Evolutionary conservation across 306 rosid genomes (phyloP).

Genomic region (Cyamopsis tetragonoloba): DNA sequence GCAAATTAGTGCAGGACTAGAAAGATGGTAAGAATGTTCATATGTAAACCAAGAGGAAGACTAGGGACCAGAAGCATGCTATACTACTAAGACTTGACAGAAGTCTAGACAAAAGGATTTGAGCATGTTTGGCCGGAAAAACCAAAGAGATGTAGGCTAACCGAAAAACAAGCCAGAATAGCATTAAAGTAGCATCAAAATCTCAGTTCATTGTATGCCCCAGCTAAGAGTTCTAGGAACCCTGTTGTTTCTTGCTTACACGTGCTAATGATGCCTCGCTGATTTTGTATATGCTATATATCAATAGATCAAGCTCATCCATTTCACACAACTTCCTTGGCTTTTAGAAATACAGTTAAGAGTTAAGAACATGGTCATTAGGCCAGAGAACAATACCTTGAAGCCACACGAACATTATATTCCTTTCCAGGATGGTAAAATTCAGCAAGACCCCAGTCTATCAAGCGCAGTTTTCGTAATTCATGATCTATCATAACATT

Average conservation of each 20-base stretch:
- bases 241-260: not conserved
- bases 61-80: slow-evolving; percentile 17
- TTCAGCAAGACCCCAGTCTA: slow-evolving; percentile 95
- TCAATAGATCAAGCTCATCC: slow-evolving; percentile 2
- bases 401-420: slow-evolving; percentile 87
- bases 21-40: slow-evolving; percentile 9
- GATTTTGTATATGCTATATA: slow-evolving; percentile 1
- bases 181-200: slow-evolving; percentile 10
- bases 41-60: not conserved
- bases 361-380: not conserved
- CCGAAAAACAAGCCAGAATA: not conserved
- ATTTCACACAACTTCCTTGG: not conserved
- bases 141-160: not conserved
- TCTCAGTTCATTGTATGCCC: not conserved
- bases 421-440: slow-evolving; percentile 91
- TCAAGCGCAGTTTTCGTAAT: slow-evolving; percentile 81
- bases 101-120: not conserved
- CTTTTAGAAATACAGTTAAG: not conserved
- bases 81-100: slow-evolving; percentile 5
- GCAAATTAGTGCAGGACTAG: slow-evolving; percentile 10
- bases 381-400: slow-evolving; percentile 47
- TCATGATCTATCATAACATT: slow-evolving; percentile 93
- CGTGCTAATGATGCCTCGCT: not conserved
- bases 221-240: not conserved
- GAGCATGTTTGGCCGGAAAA: not conserved